A percentile compares a stretch with the other conserved stretches of the same genome.
phyloP scores from a whole-genome alignment of 164 flowering plant species.

The Umbilicus rupestris region DNA sequence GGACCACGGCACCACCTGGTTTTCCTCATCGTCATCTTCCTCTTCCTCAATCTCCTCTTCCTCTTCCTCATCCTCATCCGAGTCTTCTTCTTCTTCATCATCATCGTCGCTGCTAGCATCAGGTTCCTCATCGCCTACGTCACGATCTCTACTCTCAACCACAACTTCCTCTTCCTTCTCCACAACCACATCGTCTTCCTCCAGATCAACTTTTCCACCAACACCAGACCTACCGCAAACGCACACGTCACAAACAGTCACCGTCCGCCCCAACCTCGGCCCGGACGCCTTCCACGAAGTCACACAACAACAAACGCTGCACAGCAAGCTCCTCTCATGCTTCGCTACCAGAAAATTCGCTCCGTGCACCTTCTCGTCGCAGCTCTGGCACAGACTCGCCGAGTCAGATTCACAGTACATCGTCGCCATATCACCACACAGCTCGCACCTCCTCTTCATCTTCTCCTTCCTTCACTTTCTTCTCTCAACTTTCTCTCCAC shows the following conservation, averaged over 20 bases:
- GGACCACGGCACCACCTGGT: conserved; percentile 10
- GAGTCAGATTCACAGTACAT: conserved; percentile 70
- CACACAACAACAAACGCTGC: conserved; percentile 47
- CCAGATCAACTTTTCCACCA: neutral
- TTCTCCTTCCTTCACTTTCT: neutral
- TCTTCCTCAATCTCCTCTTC: neutral
- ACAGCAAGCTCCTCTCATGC: conserved; percentile 44
- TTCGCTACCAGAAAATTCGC: conserved; percentile 74
- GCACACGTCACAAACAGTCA: conserved; percentile 35
- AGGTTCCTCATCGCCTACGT: neutral
- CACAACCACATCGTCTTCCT: neutral
- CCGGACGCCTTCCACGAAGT: conserved; percentile 76
- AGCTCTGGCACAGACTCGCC: conserved; percentile 67
- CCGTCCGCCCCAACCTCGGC: conserved; percentile 31
- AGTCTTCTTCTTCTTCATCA: neutral
- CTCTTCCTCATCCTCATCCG: neutral
- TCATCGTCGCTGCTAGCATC: conserved; percentile 1
- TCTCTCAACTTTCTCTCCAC: neutral
- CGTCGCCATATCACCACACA: conserved; percentile 41
- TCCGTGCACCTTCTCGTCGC: conserved; percentile 68
- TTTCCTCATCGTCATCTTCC: neutral
- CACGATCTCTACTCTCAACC: neutral
- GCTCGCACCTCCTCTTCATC: conserved; percentile 50
- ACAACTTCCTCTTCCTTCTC: neutral
- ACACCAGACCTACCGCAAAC: neutral